Evolutionary conservation across 495 filamentous ascomycete species (phyloP), one percentile per base, ranked within the genome.

Genomic region (Hapsidospora chrysogenum): DNA sequence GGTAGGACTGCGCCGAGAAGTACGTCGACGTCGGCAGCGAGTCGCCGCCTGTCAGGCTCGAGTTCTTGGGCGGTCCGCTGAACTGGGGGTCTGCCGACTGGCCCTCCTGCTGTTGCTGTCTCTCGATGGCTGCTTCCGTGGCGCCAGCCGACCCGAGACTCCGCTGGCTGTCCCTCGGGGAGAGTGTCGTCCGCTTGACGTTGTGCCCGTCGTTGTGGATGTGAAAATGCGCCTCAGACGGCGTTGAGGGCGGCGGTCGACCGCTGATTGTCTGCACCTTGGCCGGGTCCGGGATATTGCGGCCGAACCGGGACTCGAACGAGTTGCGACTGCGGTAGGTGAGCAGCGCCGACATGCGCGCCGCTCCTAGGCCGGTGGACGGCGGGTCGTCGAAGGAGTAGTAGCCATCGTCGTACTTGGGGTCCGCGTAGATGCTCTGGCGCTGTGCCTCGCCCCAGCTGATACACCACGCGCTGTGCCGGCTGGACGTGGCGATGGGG

Each of bases 391-490:
- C 63, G 46, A 87, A 80, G 3, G 73, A 48, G 51, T 95, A 97
- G 55, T 94, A 97, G 6, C 89, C 89, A 52, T 96, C 84, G 34
- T 93, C 83, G 53, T 97, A 97, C 58, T 94, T 95, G 15, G 89
- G 89, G 48, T 97, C 89, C 41, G 82, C 84, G 57, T 95, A 97
- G 51, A 97, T 97, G 64, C 84, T 92, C 56, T 97, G 89, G 34
- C 89, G 63, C 58, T 97, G 89, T 16, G 89, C 87, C 55, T 97
- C 89, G 28, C 89, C 86, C 89, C 89, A 96, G 56, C 85, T 93
- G 46, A 97, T 97, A 27, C 89, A 83, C 89, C 89, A 97, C n/a
- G 89, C 89, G 41, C 85, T 93, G 50, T 96, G 89, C 9, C 83
- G 73, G 33, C 83, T 82, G 4, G 87, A 95, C 14, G 89, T 96